Percentiles rank a stretch among this genome's conserved stretches.
Conservation (phyloP, 768 basidiomycete genomes). For the Mycena haematopus region DNA sequence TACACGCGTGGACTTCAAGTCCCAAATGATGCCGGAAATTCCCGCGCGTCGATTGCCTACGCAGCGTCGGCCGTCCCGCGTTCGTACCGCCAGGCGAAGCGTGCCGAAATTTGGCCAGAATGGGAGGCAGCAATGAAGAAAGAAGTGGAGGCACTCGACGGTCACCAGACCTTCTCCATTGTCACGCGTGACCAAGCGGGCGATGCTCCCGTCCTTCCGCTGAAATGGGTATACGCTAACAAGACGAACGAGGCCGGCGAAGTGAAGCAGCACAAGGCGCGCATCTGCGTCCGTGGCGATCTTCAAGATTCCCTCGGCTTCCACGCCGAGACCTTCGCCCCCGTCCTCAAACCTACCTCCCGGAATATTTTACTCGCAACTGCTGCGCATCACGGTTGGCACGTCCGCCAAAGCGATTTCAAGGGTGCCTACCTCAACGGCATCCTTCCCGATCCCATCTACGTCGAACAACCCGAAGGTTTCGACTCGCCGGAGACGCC, state of each 20-base stretch:
- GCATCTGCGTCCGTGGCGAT: slow-evolving; percentile 47
- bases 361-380: slow-evolving; percentile 35
- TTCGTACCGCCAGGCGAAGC: slow-evolving; percentile 32
- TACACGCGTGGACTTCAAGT: slow-evolving; percentile 14
- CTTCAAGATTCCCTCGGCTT: slow-evolving; percentile 44
- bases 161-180: not conserved
- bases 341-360: slow-evolving; percentile 31
- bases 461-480: slow-evolving; percentile 41
- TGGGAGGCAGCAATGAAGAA: not conserved
- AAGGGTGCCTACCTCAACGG: too few species aligned
- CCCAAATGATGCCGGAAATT: slow-evolving; percentile 1
- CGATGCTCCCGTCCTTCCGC: not conserved
- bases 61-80: slow-evolving; percentile 5
- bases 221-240: not conserved
- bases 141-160: not conserved
- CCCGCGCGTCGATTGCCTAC: slow-evolving; percentile 2
- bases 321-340: too few species aligned
- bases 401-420: slow-evolving; percentile 36
- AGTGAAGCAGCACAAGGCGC: slow-evolving; percentile 25
- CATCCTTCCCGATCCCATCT: too few species aligned
- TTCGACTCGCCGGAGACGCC: slow-evolving; percentile 18
- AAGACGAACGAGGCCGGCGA: slow-evolving; percentile 26
- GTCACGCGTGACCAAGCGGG: not conserved
- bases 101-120: slow-evolving; percentile 30
- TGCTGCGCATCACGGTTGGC: slow-evolving; percentile 36